Percentiles rank a stretch among this genome's conserved stretches.
phyloP scores from a whole-genome alignment of 805 yeast genomes.

The Maudiozyma bulderi region DNA sequence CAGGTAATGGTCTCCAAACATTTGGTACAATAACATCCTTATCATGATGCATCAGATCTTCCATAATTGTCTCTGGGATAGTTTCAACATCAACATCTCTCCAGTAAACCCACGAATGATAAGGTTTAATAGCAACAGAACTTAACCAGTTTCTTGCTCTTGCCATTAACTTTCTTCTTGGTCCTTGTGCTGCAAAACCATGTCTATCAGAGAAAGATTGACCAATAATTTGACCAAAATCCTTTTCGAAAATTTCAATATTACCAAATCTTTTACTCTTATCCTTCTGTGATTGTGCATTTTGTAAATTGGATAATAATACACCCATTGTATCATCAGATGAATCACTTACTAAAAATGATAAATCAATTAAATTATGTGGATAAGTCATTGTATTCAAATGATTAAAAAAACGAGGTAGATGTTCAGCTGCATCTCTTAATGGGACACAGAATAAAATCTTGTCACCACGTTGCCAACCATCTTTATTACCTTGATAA shows the following conservation, averaged over 20 bases:
- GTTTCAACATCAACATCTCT: constrained; percentile 96
- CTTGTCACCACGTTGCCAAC: constrained; percentile 74
- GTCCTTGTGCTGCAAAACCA: constrained; percentile 94
- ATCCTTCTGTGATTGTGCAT: constrained; percentile 59
- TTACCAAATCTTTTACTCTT: constrained; percentile 60
- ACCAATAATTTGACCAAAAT: constrained; percentile 88
- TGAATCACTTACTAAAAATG: constrained; percentile 85
- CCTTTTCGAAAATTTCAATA: constrained; percentile 81
- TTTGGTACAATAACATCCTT: constrained; percentile 91
- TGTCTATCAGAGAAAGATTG: constrained; percentile 90
- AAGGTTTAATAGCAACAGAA: constrained; percentile 76
- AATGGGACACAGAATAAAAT: constrained; percentile 81
- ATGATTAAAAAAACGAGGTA: constrained; percentile 82
- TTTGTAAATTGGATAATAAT: constrained; percentile 46
- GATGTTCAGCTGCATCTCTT: constrained; percentile 84
- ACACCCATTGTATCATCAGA: constrained; percentile 77
- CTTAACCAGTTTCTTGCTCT: constrained; percentile 91
- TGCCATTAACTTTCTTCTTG: constrained; percentile 90
- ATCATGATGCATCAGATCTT: constrained; percentile 86
- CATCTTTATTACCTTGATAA: constrained; percentile 55
- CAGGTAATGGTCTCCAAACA: constrained; percentile 85
- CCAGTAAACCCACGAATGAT: constrained; percentile 96
- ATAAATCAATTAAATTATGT: constrained; percentile 70
- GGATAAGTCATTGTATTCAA: constrained; percentile 76
- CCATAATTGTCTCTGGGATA: constrained; percentile 72